phyloP scores from a whole-genome alignment of 2,329 filamentous ascomycete genomes.

The Fusarium sp. region DNA sequence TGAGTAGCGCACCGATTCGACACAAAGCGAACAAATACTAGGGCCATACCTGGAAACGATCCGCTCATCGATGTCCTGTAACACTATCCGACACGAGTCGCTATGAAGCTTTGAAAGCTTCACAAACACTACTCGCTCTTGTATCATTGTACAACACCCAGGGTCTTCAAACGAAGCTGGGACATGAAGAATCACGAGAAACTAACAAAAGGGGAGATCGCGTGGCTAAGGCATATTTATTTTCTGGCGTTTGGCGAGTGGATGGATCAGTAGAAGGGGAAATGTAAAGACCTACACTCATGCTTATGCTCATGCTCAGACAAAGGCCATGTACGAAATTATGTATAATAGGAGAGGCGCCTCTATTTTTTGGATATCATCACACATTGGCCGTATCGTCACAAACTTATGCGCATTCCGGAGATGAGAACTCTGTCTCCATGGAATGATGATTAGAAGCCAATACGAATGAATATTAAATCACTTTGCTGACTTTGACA shows the following conservation, averaged over 20 bases:
- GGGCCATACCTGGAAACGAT: not conserved
- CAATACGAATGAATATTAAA: not conserved
- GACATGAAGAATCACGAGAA: constrained; percentile 3
- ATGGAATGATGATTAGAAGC: not conserved
- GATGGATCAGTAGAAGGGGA: constrained; percentile 13
- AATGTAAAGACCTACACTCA: constrained; percentile 6
- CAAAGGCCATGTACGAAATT: constrained; percentile 15
- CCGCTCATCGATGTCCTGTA: constrained; percentile 7
- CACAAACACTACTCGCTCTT: not conserved
- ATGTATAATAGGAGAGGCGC: constrained; percentile 26
- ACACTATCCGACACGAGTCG: constrained; percentile 10
- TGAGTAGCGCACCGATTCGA: not conserved
- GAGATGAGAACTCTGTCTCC: not conserved
- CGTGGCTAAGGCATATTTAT: constrained; percentile 2
- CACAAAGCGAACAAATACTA: not conserved
- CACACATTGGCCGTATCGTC: not conserved
- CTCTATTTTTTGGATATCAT: constrained; percentile 5
- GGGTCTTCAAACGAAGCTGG: not conserved
- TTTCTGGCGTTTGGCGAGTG: constrained; percentile 31
- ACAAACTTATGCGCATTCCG: not conserved
- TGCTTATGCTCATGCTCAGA: constrained; percentile 1
- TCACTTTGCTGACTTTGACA: not conserved
- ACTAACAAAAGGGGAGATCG: constrained; percentile 14
- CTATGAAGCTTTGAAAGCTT: not conserved
- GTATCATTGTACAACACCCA: constrained; percentile 18